phyloP scores from a whole-genome alignment of 2,329 filamentous ascomycete genomes.

The Exophiala xenobiotica region DNA sequence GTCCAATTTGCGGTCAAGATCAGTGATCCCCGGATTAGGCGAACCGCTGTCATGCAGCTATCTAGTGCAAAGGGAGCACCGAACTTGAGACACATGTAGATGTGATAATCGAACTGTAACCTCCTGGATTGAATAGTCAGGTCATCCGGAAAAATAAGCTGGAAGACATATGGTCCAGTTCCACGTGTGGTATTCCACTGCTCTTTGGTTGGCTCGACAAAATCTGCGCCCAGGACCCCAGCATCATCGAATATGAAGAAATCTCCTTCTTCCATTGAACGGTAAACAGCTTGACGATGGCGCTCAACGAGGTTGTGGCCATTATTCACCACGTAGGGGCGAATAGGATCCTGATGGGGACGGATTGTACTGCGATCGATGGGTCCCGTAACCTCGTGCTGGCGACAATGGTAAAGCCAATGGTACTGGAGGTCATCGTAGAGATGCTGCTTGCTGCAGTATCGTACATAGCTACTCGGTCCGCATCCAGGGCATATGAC shows the following conservation, averaged over 20 bases:
- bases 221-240: constrained; percentile 11
- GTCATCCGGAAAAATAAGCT: constrained; percentile 11
- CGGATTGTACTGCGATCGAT: constrained; percentile 25
- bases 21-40: constrained; percentile 18
- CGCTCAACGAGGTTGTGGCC: constrained; percentile 37
- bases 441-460: constrained; percentile 40
- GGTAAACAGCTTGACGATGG: constrained; percentile 31
- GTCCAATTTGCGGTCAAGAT: constrained; percentile 18
- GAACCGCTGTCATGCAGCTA: constrained; percentile 16
- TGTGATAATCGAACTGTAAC: constrained; percentile 14
- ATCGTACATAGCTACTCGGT: constrained; percentile 39
- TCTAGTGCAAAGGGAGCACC: constrained; percentile 4
- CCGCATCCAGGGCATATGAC: constrained; percentile 43
- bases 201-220: constrained; percentile 10
- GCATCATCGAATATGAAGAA: constrained; percentile 29
- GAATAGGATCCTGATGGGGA: constrained; percentile 11
- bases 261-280: constrained; percentile 21
- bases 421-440: constrained; percentile 38
- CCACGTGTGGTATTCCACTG: constrained; percentile 22
- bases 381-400: constrained; percentile 11
- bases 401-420: constrained; percentile 33
- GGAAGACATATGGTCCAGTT: constrained; percentile 11
- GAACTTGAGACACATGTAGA: constrained; percentile 13
- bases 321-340: constrained; percentile 27
- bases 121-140: constrained; percentile 4